These are phyloP conservation scores for Aspergillus eucalypticola DNA, from an alignment of 2,329 filamentous ascomycete genomes.

Conservation along the genomic window DNA sequence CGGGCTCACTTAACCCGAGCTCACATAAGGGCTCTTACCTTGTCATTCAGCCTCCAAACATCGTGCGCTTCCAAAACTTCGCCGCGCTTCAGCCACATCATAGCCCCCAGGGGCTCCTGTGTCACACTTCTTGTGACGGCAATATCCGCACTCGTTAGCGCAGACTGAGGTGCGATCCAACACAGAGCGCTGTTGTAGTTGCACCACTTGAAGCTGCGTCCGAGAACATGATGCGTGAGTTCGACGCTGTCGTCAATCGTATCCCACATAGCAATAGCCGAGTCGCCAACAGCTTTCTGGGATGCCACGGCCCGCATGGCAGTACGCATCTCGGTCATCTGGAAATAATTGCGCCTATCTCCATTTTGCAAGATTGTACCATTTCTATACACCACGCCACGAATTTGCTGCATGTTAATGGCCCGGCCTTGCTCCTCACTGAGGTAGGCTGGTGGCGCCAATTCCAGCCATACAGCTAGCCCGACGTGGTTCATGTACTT, in stretches of 20 bases:
- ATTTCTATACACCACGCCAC: conserved; percentile 33
- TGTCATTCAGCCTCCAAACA: conserved; percentile 30
- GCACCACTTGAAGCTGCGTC: conserved; percentile 41
- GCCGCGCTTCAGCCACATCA: conserved; percentile 43
- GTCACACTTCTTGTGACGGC: conserved; percentile 17
- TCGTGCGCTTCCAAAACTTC: conserved; percentile 38
- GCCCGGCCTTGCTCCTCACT: conserved; percentile 21
- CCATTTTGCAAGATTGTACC: conserved; percentile 34
- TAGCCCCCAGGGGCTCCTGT: conserved; percentile 38
- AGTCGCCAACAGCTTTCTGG: conserved; percentile 19
- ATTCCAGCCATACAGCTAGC: conserved; percentile 40
- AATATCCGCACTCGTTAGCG: conserved; percentile 30
- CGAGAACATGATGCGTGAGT: conserved; percentile 35
- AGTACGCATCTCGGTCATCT: conserved; percentile 34
- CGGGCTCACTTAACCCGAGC: too few species aligned
- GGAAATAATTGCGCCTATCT: conserved; percentile 35
- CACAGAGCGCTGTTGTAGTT: conserved; percentile 39
- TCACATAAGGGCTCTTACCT: neutral
- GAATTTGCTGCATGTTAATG: conserved; percentile 27
- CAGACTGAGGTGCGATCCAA: conserved; percentile 36
- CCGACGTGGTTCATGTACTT: conserved; percentile 32
- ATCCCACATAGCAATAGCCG: conserved; percentile 33
- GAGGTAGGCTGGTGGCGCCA: conserved; percentile 35
- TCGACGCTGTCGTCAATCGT: conserved; percentile 34
- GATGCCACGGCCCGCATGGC: conserved; percentile 19